Conservation (phyloP, 345 rosid genomes). For the Pelargonium nanum region DNA sequence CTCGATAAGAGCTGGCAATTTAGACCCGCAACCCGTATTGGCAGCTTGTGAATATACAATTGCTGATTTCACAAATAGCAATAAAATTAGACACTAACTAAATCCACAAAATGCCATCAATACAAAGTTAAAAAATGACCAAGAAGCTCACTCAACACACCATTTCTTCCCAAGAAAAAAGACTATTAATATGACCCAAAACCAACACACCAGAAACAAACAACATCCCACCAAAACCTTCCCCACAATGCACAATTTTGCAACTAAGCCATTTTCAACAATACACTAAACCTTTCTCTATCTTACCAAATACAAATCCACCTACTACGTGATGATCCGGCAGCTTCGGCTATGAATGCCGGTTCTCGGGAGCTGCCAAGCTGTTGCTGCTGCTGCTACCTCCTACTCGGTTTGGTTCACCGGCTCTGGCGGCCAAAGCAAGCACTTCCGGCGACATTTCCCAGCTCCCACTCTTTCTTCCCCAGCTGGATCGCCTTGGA, state of each 20-base stretch:
- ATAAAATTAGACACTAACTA: neutral
- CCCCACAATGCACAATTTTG: neutral
- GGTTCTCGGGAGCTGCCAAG: slow-evolving; percentile 38
- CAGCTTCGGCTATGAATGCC: slow-evolving; percentile 27
- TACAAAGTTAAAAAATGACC: neutral
- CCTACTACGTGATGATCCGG: too few relatives aligned
- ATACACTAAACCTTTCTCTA: neutral
- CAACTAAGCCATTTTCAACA: neutral
- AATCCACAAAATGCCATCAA: neutral
- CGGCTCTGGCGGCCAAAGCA: slow-evolving; percentile 81
- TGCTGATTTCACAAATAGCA: neutral
- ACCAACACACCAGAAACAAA: neutral
- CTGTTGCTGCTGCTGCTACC: slow-evolving; percentile 50
- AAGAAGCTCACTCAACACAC: neutral
- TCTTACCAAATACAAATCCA: too few relatives aligned
- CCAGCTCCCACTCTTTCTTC: slow-evolving; percentile 75
- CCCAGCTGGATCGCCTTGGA: slow-evolving; percentile 75
- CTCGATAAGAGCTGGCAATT: too few relatives aligned
- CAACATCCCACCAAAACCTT: neutral
- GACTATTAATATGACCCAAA: neutral
- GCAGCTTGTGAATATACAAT: too few relatives aligned
- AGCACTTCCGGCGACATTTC: slow-evolving; percentile 79
- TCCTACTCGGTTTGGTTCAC: slow-evolving; percentile 56
- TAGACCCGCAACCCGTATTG: neutral
- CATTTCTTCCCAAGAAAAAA: neutral